Conservation (phyloP, 1,284 basidiomycete genomes). For the Bjerkandera adusta region DNA sequence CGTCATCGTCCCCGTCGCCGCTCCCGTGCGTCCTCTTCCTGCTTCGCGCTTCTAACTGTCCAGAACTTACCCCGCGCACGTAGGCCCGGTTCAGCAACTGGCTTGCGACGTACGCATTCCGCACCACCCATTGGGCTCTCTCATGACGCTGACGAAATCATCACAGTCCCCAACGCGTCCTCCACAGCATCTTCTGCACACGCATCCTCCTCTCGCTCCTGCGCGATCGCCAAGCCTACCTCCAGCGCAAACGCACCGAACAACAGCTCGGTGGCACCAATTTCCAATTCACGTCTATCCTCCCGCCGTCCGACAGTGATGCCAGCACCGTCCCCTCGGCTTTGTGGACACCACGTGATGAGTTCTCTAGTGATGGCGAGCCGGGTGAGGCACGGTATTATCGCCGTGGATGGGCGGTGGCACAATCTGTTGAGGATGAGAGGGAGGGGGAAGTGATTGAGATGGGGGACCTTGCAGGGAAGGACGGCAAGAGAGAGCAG, state of each 20-base stretch:
- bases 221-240: neutral
- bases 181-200: slow-evolving; percentile 41
- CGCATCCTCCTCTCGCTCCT: slow-evolving; percentile 40
- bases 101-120: slow-evolving; percentile 8
- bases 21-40: slow-evolving; percentile 30
- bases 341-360: too few species aligned
- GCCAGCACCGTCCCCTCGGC: too few species aligned
- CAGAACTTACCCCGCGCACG: neutral
- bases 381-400: too few species aligned
- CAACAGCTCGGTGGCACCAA: neutral
- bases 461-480: too few species aligned
- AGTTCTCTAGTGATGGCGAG: too few species aligned
- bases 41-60: neutral
- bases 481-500: too few species aligned
- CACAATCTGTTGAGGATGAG: too few species aligned
- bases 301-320: slow-evolving; percentile 5
- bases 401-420: too few species aligned
- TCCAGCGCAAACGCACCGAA: slow-evolving; percentile 18
- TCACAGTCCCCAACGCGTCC: slow-evolving; percentile 39
- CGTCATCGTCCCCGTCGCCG: slow-evolving; percentile 36
- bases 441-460: too few species aligned
- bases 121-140: neutral
- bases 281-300: slow-evolving; percentile 7
- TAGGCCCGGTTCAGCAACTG: slow-evolving; percentile 3
- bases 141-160: neutral